phyloP scores from a whole-genome alignment of 2,329 filamentous ascomycete genomes.

The Aotearoamyces nothofagi region DNA sequence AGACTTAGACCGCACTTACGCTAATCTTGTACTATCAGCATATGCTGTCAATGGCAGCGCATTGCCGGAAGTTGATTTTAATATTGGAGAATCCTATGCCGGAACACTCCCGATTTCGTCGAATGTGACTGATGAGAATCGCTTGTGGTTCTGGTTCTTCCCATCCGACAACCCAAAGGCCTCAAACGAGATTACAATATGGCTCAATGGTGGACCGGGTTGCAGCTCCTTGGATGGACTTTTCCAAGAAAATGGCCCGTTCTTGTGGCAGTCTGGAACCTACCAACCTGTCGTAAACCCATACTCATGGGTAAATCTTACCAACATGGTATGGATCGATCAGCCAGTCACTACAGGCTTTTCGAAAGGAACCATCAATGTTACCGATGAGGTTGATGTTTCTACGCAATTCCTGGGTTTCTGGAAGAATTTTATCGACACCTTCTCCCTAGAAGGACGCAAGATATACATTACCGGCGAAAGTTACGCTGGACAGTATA shows the following conservation, averaged over 20 bases:
- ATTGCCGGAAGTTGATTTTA: constrained; percentile 15
- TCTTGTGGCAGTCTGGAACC: constrained; percentile 18
- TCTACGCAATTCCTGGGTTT: constrained; percentile 43
- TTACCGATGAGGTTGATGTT: constrained; percentile 34
- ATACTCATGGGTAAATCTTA: constrained; percentile 22
- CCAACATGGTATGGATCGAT: constrained; percentile 29
- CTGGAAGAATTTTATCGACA: constrained; percentile 46
- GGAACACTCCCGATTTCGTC: constrained; percentile 35
- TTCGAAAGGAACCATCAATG: constrained; percentile 34
- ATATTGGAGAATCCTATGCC: constrained; percentile 17
- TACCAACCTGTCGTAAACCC: constrained; percentile 12
- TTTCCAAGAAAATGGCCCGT: constrained; percentile 21
- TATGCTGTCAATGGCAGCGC: constrained; percentile 16
- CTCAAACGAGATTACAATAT: constrained; percentile 27
- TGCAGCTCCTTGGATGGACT: constrained; percentile 24
- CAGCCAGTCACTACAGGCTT: constrained; percentile 26
- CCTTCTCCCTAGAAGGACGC: constrained; percentile 35
- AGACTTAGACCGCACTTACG: too few relatives aligned
- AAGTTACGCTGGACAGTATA: constrained; percentile 36
- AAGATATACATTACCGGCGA: constrained; percentile 52
- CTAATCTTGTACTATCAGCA: constrained; percentile 5
- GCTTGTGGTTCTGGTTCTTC: constrained; percentile 30
- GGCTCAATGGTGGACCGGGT: constrained; percentile 34
- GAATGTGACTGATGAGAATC: constrained; percentile 25
- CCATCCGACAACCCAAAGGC: constrained; percentile 3